Conservation (phyloP, 305 asterid species). For the Striga hermonthica region DNA sequence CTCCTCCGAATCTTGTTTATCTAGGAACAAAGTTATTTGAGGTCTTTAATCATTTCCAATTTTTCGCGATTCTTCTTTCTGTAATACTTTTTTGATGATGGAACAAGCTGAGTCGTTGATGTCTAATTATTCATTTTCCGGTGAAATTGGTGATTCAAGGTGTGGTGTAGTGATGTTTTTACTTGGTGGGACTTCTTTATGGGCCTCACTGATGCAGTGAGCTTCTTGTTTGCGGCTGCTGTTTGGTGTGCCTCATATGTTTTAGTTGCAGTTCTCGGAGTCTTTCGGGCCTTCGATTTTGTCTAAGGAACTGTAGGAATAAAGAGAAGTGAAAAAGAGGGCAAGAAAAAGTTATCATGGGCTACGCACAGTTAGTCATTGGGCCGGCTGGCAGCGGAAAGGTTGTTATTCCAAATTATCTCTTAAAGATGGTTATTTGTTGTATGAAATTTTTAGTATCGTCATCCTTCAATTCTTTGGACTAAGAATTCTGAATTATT, state of each 20-base stretch:
- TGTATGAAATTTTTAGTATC: conserved; percentile 9
- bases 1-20: too few species aligned
- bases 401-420: conserved; percentile 41
- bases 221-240: conserved; percentile 63
- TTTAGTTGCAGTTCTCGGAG: conserved; percentile 59
- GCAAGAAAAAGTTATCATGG: conserved; percentile 48
- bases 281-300: conserved; percentile 48
- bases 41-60: too few species aligned
- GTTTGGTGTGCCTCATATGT: conserved; percentile 76
- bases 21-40: too few species aligned
- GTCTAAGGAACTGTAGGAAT: conserved; percentile 19
- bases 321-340: conserved; percentile 35
- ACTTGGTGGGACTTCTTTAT: conserved; percentile 46
- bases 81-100: background rate
- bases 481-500: background rate
- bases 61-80: background rate
- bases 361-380: conserved; percentile 90
- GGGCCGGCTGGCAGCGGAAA: conserved; percentile 99
- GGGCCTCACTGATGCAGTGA: conserved; percentile 53
- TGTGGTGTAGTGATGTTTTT: conserved; percentile 44
- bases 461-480: background rate
- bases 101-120: background rate
- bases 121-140: conserved; percentile 4
- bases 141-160: conserved; percentile 39
- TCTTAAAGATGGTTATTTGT: conserved; percentile 13